phyloP scores from a whole-genome alignment of 2,329 filamentous ascomycete genomes.

The Fusarium praegraminearum region DNA sequence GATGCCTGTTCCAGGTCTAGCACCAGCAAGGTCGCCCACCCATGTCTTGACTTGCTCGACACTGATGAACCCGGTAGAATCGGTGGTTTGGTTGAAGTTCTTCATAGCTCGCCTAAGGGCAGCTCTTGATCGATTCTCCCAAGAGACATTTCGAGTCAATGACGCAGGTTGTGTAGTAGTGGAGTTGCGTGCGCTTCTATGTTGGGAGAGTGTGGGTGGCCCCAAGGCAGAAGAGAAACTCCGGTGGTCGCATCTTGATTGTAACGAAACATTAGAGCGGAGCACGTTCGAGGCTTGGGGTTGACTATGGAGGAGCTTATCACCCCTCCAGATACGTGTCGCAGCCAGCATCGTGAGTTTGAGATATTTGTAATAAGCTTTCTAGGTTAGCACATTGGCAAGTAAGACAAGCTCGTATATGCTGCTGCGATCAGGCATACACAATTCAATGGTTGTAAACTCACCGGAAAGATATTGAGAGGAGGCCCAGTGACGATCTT shows the following conservation, averaged over 20 bases:
- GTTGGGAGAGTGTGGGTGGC: constrained; percentile 58
- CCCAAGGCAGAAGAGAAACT: constrained; percentile 63
- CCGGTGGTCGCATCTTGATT: constrained; percentile 51
- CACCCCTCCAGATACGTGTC: constrained; percentile 48
- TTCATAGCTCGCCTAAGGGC: constrained; percentile 58
- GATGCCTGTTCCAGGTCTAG: constrained; percentile 57
- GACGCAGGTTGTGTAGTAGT: constrained; percentile 61
- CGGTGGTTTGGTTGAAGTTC: constrained; percentile 53
- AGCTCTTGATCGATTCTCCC: constrained; percentile 59
- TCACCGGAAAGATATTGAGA: constrained; percentile 14
- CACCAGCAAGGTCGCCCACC: constrained; percentile 54
- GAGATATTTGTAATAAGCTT: constrained; percentile 3
- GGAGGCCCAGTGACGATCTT: constrained; percentile 18
- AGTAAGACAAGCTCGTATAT: neutral
- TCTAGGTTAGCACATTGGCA: constrained; percentile 4
- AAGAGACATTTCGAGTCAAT: constrained; percentile 58
- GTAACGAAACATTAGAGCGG: constrained; percentile 28
- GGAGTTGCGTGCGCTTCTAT: constrained; percentile 57
- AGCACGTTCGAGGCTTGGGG: constrained; percentile 23
- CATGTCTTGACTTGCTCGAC: constrained; percentile 53
- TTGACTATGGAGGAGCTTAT: constrained; percentile 43
- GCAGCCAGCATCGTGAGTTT: constrained; percentile 43
- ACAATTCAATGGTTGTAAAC: neutral
- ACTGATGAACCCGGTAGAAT: constrained; percentile 53
- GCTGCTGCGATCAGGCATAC: neutral